Evolutionary conservation across 2,329 filamentous ascomycete genomes (phyloP).

Genomic region (Apiospora malaysiana): DNA sequence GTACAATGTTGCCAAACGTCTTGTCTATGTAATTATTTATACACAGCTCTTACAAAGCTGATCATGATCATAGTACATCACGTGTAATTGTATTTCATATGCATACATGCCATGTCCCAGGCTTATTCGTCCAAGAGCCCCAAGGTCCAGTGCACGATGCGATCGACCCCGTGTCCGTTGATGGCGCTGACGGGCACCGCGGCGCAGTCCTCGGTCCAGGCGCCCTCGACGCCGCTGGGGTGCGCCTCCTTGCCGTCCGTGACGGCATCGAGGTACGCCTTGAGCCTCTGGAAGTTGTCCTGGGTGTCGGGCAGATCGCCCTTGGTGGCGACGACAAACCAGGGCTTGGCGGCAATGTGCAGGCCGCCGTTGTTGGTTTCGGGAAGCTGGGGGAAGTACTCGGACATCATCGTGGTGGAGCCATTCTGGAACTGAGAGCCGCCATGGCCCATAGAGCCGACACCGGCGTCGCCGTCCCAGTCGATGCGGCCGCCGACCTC

Average conservation of each 20-base stretch:
- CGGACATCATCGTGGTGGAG: constrained; percentile 39
- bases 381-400: constrained; percentile 33
- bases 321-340: constrained; percentile 96
- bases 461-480: constrained; percentile 61
- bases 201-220: constrained; percentile 66
- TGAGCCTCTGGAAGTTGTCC: constrained; percentile 74
- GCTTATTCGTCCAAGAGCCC: constrained; percentile 62
- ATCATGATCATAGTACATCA: neutral
- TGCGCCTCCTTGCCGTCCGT: constrained; percentile 68
- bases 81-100: no score
- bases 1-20: neutral
- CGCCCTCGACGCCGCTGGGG: constrained; percentile 68
- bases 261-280: constrained; percentile 72
- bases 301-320: constrained; percentile 82
- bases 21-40: neutral
- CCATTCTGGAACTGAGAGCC: constrained; percentile 23
- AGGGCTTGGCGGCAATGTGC: constrained; percentile 92
- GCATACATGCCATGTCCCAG: neutral
- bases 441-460: constrained; percentile 23
- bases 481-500: constrained; percentile 63
- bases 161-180: constrained; percentile 79
- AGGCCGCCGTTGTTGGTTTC: constrained; percentile 40
- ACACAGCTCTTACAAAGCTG: neutral
- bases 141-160: constrained; percentile 75
- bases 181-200: constrained; percentile 91